Base-by-base conservation (phyloP, 1,284 basidiomycete genomes). In the Apiotrichum mycotoxinovorans region DNA sequence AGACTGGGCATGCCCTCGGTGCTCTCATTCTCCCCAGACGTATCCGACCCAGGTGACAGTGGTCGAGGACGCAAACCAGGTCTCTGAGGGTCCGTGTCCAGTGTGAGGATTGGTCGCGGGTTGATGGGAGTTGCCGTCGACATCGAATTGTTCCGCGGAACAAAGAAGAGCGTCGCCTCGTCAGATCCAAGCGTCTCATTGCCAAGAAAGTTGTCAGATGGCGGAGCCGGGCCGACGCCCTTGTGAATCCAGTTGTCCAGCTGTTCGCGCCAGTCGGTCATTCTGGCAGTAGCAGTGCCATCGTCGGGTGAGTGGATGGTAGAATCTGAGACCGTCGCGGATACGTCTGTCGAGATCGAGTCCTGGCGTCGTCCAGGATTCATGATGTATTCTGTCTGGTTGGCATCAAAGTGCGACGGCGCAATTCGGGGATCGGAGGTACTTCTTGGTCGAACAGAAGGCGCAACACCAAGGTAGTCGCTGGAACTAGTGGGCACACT, bases 121-220 rank as follows among this genome's bases (percentile, higher is more conserved):
- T 26, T 7, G 1, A 33, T n/a, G 3, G 12, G 26, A 7, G 42
- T 14, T 7, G n/a, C 27, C 12, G 27, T 22, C 5, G n/a, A 9
- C n/a, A 15, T 30, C 7, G 30, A 30, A 30, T 48, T 35, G 46
- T 22, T 9, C 38, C 48, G 27, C 58, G 51, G 63, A 2, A 61
- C 62, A 35, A 74, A 43, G 52, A 68, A 75, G 22, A 73, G 42
- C 1, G 70, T 71, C 3, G 67, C 73, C 50, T 75, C 73, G 18
- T 70, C 70, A 17, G 66, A 61, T 25, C 62, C 66, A 30, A 37
- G 18, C 8, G 45, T 17, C 48, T 52, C 41, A 5, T 23, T 35
- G 41, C 26, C 56, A 22, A 48, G 44, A 15, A 46, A 27, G 26
- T 8, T 40, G 25, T 41, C 42, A 8, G 47, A 35, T 18, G 4